phyloP scores from a whole-genome alignment of 1,284 basidiomycete species.

The Austroboletus niveus region DNA sequence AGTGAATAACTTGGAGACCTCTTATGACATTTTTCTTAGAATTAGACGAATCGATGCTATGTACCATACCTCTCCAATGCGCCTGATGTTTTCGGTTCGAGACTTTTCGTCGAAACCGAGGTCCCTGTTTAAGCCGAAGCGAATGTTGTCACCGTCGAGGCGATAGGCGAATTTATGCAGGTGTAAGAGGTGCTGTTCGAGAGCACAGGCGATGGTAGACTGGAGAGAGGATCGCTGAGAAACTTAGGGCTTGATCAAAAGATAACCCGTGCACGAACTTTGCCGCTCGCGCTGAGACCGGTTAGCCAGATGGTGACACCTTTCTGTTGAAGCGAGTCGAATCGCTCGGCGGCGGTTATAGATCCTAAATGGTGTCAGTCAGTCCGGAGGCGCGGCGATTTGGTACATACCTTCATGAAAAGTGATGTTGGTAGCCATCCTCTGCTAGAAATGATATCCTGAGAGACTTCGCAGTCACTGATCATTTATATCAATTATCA shows the following conservation, averaged over 20 bases:
- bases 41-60: constrained; percentile 4
- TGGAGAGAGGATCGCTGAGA: constrained; percentile 34
- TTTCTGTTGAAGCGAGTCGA: constrained; percentile 68
- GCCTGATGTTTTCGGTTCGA: constrained; percentile 95
- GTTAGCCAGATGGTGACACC: constrained; percentile 95
- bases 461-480: neutral
- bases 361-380: constrained; percentile 52
- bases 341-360: constrained; percentile 68
- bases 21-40: constrained; percentile 6
- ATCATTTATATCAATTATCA: neutral
- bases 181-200: constrained; percentile 95
- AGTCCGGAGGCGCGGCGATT: neutral
- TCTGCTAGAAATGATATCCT: neutral
- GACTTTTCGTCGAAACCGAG: constrained; percentile 96
- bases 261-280: constrained; percentile 49
- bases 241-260: neutral
- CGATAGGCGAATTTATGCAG: constrained; percentile 85
- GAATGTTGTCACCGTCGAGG: constrained; percentile 95
- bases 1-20: constrained; percentile 95
- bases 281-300: constrained; percentile 89
- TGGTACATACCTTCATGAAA: constrained; percentile 30
- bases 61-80: constrained; percentile 85
- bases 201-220: constrained; percentile 96
- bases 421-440: constrained; percentile 35
- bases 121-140: constrained; percentile 98